Conservation (phyloP, 2,329 filamentous ascomycete genomes). For the Cercospora janseana region DNA sequence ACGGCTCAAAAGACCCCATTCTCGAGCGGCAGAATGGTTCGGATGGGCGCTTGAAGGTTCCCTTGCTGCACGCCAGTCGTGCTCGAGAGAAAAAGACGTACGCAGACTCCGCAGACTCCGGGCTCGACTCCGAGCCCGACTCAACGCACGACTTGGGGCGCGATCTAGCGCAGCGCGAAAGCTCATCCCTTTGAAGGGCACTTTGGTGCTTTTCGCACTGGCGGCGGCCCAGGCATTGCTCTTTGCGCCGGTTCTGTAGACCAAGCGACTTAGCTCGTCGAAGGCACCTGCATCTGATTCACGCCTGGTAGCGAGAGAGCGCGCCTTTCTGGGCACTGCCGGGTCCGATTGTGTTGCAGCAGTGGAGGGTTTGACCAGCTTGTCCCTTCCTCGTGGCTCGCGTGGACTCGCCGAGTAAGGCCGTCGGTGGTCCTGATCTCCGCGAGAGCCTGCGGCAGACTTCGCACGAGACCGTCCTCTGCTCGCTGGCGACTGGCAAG, state of each 20-base stretch:
- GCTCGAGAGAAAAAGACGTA: too few species aligned
- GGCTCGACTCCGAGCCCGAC: slow-evolving; percentile 1
- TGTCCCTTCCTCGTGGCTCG: not conserved
- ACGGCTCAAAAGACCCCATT: not conserved
- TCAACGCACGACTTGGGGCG: slow-evolving; percentile 1
- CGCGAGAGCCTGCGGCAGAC: not conserved
- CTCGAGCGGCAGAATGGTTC: slow-evolving; percentile 5
- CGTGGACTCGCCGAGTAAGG: not conserved
- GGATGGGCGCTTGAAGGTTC: too few species aligned
- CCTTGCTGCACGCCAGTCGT: too few species aligned
- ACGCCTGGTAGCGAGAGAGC: not conserved
- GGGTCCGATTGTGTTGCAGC: too few species aligned
- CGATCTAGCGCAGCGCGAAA: slow-evolving; percentile 2
- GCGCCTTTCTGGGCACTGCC: too few species aligned
- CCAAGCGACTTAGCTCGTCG: too few species aligned
- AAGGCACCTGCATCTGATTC: too few species aligned
- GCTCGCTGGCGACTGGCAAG: not conserved
- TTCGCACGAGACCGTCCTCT: not conserved
- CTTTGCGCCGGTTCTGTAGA: not conserved
- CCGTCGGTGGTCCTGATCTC: not conserved
- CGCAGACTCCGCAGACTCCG: too few species aligned
- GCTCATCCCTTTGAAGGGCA: slow-evolving; percentile 8
- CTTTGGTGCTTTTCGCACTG: slow-evolving; percentile 10
- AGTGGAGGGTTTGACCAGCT: too few species aligned
- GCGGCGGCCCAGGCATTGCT: slow-evolving; percentile 9